A percentile compares a stretch with the other conserved stretches of the same genome.
phyloP scores from a whole-genome alignment of 805 yeast species.

The Saccharomycopsis fibuligera region DNA sequence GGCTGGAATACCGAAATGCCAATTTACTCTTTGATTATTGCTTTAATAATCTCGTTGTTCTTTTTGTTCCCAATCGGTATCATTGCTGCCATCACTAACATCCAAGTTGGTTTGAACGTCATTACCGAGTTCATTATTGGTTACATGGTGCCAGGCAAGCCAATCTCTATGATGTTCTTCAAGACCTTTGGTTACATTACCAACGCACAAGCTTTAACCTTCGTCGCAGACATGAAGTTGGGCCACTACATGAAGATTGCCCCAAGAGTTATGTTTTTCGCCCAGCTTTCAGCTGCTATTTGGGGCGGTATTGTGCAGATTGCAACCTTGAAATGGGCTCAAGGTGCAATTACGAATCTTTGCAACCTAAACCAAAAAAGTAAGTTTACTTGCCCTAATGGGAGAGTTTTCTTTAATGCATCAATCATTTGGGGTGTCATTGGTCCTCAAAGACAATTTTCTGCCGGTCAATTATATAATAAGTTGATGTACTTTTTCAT shows the following conservation, averaged over 20 bases:
- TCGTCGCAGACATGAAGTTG: slow-evolving; percentile 49
- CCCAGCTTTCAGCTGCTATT: slow-evolving; percentile 38
- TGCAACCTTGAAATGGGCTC: slow-evolving; percentile 37
- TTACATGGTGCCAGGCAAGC: slow-evolving; percentile 53
- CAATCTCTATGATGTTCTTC: slow-evolving; percentile 56
- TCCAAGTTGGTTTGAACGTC: slow-evolving; percentile 51
- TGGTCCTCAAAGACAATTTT: slow-evolving; percentile 56
- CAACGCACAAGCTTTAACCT: slow-evolving; percentile 46
- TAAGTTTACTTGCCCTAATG: slow-evolving; percentile 42
- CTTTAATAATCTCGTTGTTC: slow-evolving; percentile 44
- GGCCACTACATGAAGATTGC: slow-evolving; percentile 61
- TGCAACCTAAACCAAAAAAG: slow-evolving; percentile 39
- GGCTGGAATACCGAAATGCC: slow-evolving; percentile 40
- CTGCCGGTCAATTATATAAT: slow-evolving; percentile 42
- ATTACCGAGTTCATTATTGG: slow-evolving; percentile 60
- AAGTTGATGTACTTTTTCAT: slow-evolving; percentile 52
- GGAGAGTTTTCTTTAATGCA: slow-evolving; percentile 43
- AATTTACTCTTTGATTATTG: slow-evolving; percentile 54
- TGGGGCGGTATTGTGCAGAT: slow-evolving; percentile 39
- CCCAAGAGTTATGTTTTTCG: slow-evolving; percentile 53
- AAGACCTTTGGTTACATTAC: slow-evolving; percentile 54
- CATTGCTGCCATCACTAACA: slow-evolving; percentile 57
- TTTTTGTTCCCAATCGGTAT: slow-evolving; percentile 58
- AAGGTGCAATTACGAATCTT: slow-evolving; percentile 32
- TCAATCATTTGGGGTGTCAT: slow-evolving; percentile 59